These are phyloP conservation scores for Phialemoniopsis sp. DNA, from an alignment of 2,329 filamentous ascomycete species.

Conservation along the genomic window DNA sequence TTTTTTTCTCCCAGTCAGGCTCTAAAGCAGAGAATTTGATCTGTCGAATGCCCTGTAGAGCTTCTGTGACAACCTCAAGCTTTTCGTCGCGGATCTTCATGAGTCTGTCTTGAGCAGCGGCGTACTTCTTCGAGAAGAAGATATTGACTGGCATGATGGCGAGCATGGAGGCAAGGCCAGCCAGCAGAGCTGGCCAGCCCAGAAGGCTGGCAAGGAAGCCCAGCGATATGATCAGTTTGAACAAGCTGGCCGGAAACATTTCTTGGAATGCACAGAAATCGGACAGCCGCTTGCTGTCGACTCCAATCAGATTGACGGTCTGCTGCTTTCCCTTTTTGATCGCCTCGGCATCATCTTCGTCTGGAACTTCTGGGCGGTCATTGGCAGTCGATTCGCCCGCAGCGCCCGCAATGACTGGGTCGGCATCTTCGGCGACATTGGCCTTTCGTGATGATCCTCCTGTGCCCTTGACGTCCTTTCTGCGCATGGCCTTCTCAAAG, in stretches of 20 bases:
- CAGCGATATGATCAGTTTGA: constrained; percentile 63
- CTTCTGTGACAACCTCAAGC: constrained; percentile 71
- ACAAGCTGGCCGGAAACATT: constrained; percentile 56
- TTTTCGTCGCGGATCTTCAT: constrained; percentile 77
- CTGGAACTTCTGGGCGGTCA: constrained; percentile 25
- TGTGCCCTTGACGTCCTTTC: constrained; percentile 70
- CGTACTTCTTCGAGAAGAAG: constrained; percentile 60
- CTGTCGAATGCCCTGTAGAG: constrained; percentile 73
- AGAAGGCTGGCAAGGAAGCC: constrained; percentile 64
- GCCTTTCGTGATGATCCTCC: constrained; percentile 40
- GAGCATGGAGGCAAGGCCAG: constrained; percentile 61
- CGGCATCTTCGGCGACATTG: constrained; percentile 19
- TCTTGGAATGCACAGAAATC: constrained; percentile 66
- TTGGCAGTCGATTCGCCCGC: constrained; percentile 20
- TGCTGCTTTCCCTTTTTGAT: constrained; percentile 57
- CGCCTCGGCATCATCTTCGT: constrained; percentile 40
- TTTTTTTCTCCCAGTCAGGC: constrained; percentile 68
- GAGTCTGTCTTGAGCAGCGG: constrained; percentile 60
- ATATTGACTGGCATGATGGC: constrained; percentile 66
- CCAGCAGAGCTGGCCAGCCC: constrained; percentile 64
- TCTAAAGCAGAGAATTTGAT: constrained; percentile 82
- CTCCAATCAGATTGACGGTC: constrained; percentile 74
- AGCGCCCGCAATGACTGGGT: constrained; percentile 17
- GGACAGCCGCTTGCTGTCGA: constrained; percentile 66
- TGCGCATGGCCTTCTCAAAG: constrained; percentile 72